These are phyloP conservation scores for Parathielavia appendiculata DNA, from an alignment of 495 filamentous ascomycete genomes.

Conservation along the genomic window DNA sequence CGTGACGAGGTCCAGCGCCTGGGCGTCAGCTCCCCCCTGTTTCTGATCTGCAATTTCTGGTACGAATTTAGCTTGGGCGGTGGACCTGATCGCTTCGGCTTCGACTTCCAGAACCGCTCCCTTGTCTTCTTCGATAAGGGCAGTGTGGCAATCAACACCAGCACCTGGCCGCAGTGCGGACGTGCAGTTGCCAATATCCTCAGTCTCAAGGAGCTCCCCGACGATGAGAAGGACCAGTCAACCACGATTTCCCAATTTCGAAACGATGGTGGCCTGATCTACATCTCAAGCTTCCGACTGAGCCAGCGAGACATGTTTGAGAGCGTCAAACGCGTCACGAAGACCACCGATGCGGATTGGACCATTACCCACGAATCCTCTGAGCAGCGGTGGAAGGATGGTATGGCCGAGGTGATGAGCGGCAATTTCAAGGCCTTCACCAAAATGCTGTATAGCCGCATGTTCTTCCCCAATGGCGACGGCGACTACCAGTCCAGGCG, in stretches of 20 bases:
- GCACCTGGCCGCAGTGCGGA: conserved; percentile 41
- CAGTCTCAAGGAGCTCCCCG: conserved; percentile 28
- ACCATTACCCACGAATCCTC: conserved; percentile 42
- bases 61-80: conserved; percentile 42
- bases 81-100: conserved; percentile 26
- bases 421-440: conserved; percentile 41
- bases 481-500: conserved; percentile 30
- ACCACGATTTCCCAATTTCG: conserved; percentile 7
- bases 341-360: conserved; percentile 52
- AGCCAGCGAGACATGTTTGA: conserved; percentile 48
- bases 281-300: conserved; percentile 40
- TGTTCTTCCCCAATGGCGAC: conserved; percentile 44
- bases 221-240: conserved; percentile 40
- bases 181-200: conserved; percentile 38
- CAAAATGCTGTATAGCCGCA: conserved; percentile 47
- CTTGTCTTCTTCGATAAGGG: conserved; percentile 34
- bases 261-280: conserved; percentile 35
- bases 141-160: conserved; percentile 27
- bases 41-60: conserved; percentile 45
- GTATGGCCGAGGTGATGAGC: conserved; percentile 31
- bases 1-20: conserved; percentile 37
- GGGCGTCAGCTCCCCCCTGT: conserved; percentile 23
- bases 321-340: conserved; percentile 47
- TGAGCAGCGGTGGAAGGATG: conserved; percentile 42
- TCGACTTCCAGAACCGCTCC: conserved; percentile 29